A percentile compares a stretch with the other conserved stretches of the same genome.
Conservation (phyloP, 805 yeast genomes). For the Barnettozyma californica region DNA sequence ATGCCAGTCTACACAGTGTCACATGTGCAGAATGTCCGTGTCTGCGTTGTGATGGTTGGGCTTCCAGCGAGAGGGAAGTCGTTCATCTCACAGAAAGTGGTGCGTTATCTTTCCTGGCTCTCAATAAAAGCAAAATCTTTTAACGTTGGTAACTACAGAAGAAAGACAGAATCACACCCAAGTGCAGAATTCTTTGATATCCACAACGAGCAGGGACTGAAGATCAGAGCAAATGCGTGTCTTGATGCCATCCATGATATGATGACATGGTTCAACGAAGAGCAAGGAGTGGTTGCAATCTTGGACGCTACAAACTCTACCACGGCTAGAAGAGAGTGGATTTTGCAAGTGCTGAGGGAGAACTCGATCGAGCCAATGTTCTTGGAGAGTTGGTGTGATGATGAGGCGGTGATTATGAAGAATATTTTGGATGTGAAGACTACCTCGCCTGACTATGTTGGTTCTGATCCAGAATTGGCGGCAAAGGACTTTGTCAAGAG, state of each 20-base stretch:
- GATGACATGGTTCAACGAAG: conserved; percentile 79
- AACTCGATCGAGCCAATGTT: conserved; percentile 83
- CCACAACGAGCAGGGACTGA: conserved; percentile 56
- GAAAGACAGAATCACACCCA: conserved; percentile 56
- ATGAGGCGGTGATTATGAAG: conserved; percentile 66
- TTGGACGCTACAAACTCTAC: conserved; percentile 93
- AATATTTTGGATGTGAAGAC: conserved; percentile 85
- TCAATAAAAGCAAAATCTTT: conserved; percentile 82
- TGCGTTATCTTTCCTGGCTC: conserved; percentile 88
- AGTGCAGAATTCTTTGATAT: conserved; percentile 77
- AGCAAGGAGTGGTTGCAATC: conserved; percentile 84
- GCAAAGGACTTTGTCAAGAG: conserved; percentile 66
- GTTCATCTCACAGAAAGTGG: conserved; percentile 89
- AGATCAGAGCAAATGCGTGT: conserved; percentile 64
- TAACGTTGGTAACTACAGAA: conserved; percentile 83
- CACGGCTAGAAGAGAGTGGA: conserved; percentile 57
- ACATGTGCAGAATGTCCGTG: conserved; percentile 59
- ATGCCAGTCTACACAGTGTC: conserved; percentile 36
- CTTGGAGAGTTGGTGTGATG: conserved; percentile 88
- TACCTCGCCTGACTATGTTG: conserved; percentile 34
- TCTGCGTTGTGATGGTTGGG: conserved; percentile 87
- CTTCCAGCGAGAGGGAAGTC: conserved; percentile 91
- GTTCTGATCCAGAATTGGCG: conserved; percentile 62
- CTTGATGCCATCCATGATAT: conserved; percentile 69
- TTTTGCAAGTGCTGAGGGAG: conserved; percentile 55